phyloP scores from a whole-genome alignment of 148 eudicot species.

The Rhododendron kiyosumense region DNA sequence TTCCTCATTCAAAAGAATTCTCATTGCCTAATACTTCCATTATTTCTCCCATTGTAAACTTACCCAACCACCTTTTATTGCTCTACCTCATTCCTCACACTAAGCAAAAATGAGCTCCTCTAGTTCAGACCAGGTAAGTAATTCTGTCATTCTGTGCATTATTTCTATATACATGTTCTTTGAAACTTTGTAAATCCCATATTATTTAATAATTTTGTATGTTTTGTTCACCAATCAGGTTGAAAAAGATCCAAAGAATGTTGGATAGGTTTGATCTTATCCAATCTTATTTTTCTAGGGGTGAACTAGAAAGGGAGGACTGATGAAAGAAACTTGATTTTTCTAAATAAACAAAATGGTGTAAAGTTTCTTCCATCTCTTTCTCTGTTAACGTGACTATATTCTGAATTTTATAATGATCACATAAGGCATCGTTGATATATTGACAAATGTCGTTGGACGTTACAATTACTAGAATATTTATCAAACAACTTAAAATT shows the following conservation, averaged over 20 bases:
- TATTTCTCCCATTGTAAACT: background rate
- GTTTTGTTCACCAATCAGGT: background rate
- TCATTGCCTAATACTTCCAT: background rate
- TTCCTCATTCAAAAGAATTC: background rate
- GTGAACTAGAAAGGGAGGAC: background rate
- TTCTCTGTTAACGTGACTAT: background rate
- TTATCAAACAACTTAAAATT: background rate
- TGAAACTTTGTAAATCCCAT: background rate
- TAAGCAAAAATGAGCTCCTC: background rate
- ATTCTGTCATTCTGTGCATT: background rate
- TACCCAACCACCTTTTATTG: background rate
- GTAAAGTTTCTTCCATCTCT: background rate
- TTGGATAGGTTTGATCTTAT: background rate
- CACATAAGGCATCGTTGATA: background rate
- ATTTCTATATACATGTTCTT: background rate
- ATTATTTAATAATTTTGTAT: background rate
- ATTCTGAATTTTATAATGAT: background rate
- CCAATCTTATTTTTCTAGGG: background rate
- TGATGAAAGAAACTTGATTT: background rate
- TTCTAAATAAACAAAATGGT: background rate
- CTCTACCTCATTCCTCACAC: background rate
- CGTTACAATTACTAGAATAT: background rate
- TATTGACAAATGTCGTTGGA: background rate
- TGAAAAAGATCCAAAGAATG: background rate
- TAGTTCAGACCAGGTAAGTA: background rate